Evolutionary conservation across 176 grass and related monocot species (phyloP).

Genomic region (Elymus sibiricus): DNA sequence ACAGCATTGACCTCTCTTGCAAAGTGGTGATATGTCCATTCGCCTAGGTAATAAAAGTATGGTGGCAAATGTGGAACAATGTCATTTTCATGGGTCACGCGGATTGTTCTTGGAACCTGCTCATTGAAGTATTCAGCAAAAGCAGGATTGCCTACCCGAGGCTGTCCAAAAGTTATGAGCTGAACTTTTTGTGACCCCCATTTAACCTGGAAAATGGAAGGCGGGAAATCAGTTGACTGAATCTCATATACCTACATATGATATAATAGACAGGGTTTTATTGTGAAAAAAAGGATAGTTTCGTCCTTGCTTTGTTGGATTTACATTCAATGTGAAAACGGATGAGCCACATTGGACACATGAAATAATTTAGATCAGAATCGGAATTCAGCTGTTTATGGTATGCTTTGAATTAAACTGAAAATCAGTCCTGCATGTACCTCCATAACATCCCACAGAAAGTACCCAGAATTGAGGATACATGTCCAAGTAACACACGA

Average conservation of each 20-base stretch:
- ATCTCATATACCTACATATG: conserved; percentile 1
- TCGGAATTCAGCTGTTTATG: neutral
- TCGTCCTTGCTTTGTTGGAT: neutral
- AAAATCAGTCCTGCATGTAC: neutral
- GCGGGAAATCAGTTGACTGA: neutral
- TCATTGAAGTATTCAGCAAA: conserved; percentile 74
- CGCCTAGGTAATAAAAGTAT: conserved; percentile 65
- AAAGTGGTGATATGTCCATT: conserved; percentile 91
- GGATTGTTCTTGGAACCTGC: conserved; percentile 60
- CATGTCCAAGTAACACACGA: neutral
- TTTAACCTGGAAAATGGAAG: conserved; percentile 51
- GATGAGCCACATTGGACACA: neutral
- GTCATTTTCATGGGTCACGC: conserved; percentile 86
- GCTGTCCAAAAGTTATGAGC: conserved; percentile 84
- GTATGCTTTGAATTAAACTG: neutral
- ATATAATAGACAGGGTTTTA: neutral
- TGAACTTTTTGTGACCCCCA: conserved; percentile 56
- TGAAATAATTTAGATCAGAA: neutral
- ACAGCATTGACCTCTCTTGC: conserved; percentile 66
- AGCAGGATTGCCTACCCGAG: conserved; percentile 86
- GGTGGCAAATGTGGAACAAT: conserved; percentile 91
- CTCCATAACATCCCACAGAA: neutral
- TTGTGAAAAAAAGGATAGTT: neutral
- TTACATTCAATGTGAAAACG: neutral
- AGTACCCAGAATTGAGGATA: neutral